phyloP scores from a whole-genome alignment of 2,329 filamentous ascomycete species.

The Apiospora koreana region DNA sequence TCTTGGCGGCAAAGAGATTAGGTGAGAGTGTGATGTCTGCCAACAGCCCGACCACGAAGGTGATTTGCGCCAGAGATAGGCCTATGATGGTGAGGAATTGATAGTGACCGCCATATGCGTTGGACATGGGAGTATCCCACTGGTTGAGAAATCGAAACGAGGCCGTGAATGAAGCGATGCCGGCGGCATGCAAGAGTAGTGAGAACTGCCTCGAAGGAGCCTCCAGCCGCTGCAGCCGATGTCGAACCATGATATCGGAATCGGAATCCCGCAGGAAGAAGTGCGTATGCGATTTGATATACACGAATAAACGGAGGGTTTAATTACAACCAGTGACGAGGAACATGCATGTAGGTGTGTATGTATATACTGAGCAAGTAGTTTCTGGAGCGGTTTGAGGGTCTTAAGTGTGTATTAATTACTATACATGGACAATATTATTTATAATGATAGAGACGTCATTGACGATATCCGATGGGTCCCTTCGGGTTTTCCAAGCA shows the following conservation, averaged over 20 bases:
- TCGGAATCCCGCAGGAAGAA: neutral
- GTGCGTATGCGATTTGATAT: neutral
- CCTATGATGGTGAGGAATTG: slow-evolving; percentile 77
- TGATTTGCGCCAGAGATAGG: slow-evolving; percentile 59
- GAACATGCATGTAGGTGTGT: neutral
- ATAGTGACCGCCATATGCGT: slow-evolving; percentile 66
- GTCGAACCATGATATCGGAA: slow-evolving; percentile 40
- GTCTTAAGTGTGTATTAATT: neutral
- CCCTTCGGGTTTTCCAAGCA: neutral
- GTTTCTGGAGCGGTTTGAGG: neutral
- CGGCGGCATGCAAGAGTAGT: slow-evolving; percentile 59
- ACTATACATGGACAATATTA: neutral
- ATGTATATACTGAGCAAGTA: too few relatives aligned
- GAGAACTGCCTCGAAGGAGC: slow-evolving; percentile 68
- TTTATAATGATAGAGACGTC: neutral
- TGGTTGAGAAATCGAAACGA: slow-evolving; percentile 53
- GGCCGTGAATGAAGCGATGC: slow-evolving; percentile 53
- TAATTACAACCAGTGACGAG: neutral
- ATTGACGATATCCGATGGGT: slow-evolving; percentile 6
- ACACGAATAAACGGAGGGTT: neutral
- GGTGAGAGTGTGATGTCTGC: slow-evolving; percentile 64
- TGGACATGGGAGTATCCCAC: slow-evolving; percentile 54
- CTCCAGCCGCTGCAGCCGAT: slow-evolving; percentile 65
- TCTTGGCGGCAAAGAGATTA: slow-evolving; percentile 66
- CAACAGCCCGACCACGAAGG: slow-evolving; percentile 61